Conservation (phyloP, 2,329 filamentous ascomycete genomes). For the Trichoderma sp. region DNA sequence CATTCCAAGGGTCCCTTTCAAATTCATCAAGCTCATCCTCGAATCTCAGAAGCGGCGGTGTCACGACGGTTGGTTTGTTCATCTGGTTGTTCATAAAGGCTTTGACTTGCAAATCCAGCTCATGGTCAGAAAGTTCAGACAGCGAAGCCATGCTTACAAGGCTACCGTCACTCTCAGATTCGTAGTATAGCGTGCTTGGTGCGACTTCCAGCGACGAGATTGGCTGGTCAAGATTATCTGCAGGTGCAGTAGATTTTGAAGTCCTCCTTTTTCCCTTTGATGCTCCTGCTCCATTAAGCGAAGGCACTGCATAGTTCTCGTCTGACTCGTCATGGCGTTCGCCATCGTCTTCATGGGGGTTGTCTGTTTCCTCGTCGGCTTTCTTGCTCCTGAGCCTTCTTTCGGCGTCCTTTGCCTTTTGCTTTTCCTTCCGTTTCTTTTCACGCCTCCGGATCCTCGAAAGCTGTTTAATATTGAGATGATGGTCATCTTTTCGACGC, state of each 20-base stretch:
- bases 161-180: conserved; percentile 29
- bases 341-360: conserved; percentile 3
- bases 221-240: conserved; percentile 17
- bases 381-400: conserved; percentile 26
- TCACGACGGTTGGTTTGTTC: neutral
- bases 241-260: neutral
- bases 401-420: conserved; percentile 68
- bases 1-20: conserved; percentile 60
- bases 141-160: conserved; percentile 33
- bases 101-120: conserved; percentile 36
- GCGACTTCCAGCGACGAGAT: neutral
- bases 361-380: neutral
- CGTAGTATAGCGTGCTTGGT: conserved; percentile 14
- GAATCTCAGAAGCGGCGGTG: neutral
- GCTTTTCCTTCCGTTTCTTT: conserved; percentile 72
- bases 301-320: conserved; percentile 12
- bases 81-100: conserved; percentile 17
- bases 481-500: conserved; percentile 37
- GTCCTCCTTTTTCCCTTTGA: conserved; percentile 23
- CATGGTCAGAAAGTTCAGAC: conserved; percentile 40
- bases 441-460: conserved; percentile 30
- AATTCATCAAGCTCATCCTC: conserved; percentile 52
- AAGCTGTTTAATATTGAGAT: conserved; percentile 37
- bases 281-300: conserved; percentile 3
- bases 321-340: conserved; percentile 20